Evolutionary conservation across 805 yeast genomes (phyloP).

Genomic region (Myxozyma lipomycoides): DNA sequence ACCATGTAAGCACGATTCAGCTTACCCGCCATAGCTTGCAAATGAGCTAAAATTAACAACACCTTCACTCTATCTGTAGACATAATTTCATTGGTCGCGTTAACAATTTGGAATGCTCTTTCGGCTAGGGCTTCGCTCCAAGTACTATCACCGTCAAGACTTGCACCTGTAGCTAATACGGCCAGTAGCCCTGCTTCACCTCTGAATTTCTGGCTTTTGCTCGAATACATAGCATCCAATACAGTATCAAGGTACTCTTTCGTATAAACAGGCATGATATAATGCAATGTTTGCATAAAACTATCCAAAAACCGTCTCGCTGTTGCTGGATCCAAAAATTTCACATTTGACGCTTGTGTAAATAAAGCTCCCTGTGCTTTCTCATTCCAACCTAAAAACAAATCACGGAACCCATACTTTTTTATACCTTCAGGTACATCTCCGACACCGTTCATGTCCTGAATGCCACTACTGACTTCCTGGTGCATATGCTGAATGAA

Average conservation of each 20-base stretch:
- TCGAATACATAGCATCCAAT: slow-evolving; percentile 9
- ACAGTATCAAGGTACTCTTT: slow-evolving; percentile 10
- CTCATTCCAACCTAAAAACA: slow-evolving; percentile 19
- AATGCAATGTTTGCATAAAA: slow-evolving; percentile 16
- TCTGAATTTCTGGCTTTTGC: background rate
- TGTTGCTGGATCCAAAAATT: slow-evolving; percentile 12
- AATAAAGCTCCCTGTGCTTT: background rate
- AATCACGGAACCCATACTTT: slow-evolving; percentile 22
- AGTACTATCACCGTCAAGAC: slow-evolving; percentile 17
- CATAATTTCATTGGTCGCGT: slow-evolving; percentile 13
- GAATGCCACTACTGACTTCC: slow-evolving; percentile 16
- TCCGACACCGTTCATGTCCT: slow-evolving; percentile 22
- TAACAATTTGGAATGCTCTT: slow-evolving; percentile 10
- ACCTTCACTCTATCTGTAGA: slow-evolving; percentile 23
- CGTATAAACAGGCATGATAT: slow-evolving; percentile 23
- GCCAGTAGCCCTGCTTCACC: slow-evolving; percentile 18
- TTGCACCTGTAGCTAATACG: slow-evolving; percentile 23
- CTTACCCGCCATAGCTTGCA: slow-evolving; percentile 24
- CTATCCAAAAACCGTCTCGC: slow-evolving; percentile 17
- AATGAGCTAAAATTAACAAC: slow-evolving; percentile 13
- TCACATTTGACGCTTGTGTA: slow-evolving; percentile 2
- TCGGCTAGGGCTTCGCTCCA: slow-evolving; percentile 15
- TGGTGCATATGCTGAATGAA: slow-evolving; percentile 27
- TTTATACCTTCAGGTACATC: slow-evolving; percentile 26
- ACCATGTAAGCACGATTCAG: slow-evolving; percentile 14